These are phyloP conservation scores for Phytophthora cajani DNA, from an alignment of 352 stramenopile species.

Conservation along the genomic window DNA sequence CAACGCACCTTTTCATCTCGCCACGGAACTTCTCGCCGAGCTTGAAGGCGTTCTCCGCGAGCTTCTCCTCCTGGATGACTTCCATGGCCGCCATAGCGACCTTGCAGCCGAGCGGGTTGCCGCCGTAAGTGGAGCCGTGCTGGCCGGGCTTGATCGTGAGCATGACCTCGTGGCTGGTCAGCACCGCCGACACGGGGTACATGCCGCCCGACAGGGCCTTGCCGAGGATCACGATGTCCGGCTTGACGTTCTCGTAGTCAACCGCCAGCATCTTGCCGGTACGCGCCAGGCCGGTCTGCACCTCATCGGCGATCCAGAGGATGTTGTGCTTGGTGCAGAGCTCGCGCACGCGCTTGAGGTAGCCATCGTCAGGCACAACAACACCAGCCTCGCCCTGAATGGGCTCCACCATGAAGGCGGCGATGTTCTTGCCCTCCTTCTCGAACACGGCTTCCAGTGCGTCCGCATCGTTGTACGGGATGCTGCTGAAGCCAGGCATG, in stretches of 20 bases:
- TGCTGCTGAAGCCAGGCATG: slow-evolving; percentile 96
- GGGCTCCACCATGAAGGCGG: slow-evolving; percentile 99
- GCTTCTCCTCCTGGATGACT: slow-evolving; percentile 95
- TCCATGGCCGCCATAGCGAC: slow-evolving; percentile 96
- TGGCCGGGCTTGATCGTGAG: slow-evolving; percentile 97
- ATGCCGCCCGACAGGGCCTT: slow-evolving; percentile 97
- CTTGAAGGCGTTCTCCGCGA: slow-evolving; percentile 94
- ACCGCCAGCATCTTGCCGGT: slow-evolving; percentile 97
- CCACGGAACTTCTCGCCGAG: slow-evolving; percentile 94
- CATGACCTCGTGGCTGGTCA: slow-evolving; percentile 98
- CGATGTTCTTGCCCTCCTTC: slow-evolving; percentile 90
- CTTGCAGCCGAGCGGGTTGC: slow-evolving; percentile 97
- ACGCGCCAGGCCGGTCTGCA: slow-evolving; percentile 96
- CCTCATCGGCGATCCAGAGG: slow-evolving; percentile 99
- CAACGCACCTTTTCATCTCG: slow-evolving; percentile 82
- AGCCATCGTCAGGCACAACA: slow-evolving; percentile 97
- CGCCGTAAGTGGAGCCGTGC: slow-evolving; percentile 97
- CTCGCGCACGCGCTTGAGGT: slow-evolving; percentile 91
- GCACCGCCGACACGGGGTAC: slow-evolving; percentile 97
- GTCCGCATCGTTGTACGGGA: slow-evolving; percentile 95
- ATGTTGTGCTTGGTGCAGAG: slow-evolving; percentile 98
- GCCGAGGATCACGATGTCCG: slow-evolving; percentile 98
- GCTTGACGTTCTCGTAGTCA: slow-evolving; percentile 96
- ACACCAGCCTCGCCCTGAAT: slow-evolving; percentile 99
- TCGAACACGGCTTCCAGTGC: slow-evolving; percentile 87